phyloP scores from a whole-genome alignment of 495 filamentous ascomycete genomes.

The Lineolata rhizophorae region DNA sequence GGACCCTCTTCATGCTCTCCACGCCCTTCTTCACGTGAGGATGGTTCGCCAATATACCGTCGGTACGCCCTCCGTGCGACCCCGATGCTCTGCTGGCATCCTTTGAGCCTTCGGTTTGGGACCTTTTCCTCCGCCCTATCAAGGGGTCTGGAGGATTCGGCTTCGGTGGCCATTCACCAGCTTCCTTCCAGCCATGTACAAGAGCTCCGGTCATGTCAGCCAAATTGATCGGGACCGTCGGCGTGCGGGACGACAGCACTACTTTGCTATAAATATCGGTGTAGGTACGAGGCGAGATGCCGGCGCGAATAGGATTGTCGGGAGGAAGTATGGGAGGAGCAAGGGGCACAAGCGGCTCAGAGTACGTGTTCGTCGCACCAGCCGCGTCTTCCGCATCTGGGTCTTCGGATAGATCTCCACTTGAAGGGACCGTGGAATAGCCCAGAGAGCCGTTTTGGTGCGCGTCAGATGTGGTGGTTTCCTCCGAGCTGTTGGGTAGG shows the following conservation, averaged over 20 bases:
- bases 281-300: conserved; percentile 51
- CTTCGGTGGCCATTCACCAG: conserved; percentile 85
- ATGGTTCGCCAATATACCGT: conserved; percentile 7
- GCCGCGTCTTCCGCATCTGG: background rate
- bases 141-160: conserved; percentile 10
- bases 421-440: background rate
- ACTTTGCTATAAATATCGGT: conserved; percentile 74
- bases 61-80: background rate
- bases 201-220: conserved; percentile 56
- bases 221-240: conserved; percentile 72
- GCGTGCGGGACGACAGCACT: conserved; percentile 51
- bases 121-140: conserved; percentile 8
- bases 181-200: conserved; percentile 81
- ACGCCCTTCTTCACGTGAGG: conserved; percentile 13
- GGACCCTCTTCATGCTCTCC: conserved; percentile 12
- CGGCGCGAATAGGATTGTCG: conserved; percentile 45
- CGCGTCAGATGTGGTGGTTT: background rate
- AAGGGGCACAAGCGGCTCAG: conserved; percentile 14
- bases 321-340: conserved; percentile 39
- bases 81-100: background rate
- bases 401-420: background rate
- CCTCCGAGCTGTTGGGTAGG: background rate
- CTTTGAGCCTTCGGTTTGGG: conserved; percentile 2
- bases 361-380: background rate
- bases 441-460: background rate